Conservation (phyloP, 495 filamentous ascomycete genomes). For the Cryomyces antarcticus region DNA sequence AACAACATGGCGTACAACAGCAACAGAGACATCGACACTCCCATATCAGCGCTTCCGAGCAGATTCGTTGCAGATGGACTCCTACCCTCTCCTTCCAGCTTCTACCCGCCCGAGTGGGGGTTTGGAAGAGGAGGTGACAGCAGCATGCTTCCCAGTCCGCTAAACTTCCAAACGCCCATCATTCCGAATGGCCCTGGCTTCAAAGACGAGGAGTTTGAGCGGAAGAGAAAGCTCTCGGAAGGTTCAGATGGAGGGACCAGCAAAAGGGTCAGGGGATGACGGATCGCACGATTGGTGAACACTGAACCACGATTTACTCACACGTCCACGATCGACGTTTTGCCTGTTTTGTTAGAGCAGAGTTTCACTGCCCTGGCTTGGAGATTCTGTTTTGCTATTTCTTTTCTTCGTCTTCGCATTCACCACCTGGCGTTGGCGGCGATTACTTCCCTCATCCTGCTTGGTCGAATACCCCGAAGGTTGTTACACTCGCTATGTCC, state of each 20-base stretch:
- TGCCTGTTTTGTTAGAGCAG: too few relatives aligned
- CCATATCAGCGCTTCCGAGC: slow-evolving; percentile 89
- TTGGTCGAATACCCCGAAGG: too few relatives aligned
- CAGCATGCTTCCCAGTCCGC: slow-evolving; percentile 73
- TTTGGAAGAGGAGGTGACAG: slow-evolving; percentile 43
- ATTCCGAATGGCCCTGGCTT: slow-evolving; percentile 31
- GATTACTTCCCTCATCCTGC: too few relatives aligned
- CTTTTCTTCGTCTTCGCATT: too few relatives aligned
- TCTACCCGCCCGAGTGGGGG: slow-evolving; percentile 88
- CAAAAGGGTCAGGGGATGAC: slow-evolving; percentile 21
- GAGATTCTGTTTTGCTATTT: too few relatives aligned
- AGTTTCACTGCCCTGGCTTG: too few relatives aligned
- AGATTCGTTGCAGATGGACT: slow-evolving; percentile 72
- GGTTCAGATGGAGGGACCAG: slow-evolving; percentile 10
- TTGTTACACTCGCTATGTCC: too few relatives aligned
- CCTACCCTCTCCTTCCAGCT: slow-evolving; percentile 69
- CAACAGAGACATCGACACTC: slow-evolving; percentile 73
- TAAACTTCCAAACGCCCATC: slow-evolving; percentile 81
- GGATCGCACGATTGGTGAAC: too few relatives aligned
- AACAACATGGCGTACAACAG: slow-evolving; percentile 28
- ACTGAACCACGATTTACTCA: too few relatives aligned
- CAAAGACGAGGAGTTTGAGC: slow-evolving; percentile 19
- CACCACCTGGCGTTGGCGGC: too few relatives aligned
- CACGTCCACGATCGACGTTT: too few relatives aligned
- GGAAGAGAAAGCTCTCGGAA: slow-evolving; percentile 21